Base-by-base conservation (phyloP, 495 filamentous ascomycete species). In the Penicillium ochrochloron region DNA sequence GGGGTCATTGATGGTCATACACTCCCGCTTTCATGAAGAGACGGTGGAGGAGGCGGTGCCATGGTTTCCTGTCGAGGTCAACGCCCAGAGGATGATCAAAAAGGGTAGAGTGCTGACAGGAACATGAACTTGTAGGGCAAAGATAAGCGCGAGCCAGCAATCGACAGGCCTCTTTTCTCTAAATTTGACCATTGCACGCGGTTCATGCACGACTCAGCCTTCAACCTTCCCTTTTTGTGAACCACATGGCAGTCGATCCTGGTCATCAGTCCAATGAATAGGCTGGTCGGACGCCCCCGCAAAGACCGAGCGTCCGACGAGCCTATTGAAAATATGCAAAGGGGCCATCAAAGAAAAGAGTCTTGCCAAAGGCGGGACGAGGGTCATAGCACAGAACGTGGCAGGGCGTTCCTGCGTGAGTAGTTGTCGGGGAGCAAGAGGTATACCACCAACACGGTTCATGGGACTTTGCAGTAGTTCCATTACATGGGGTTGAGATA, bases 341-440 rank as follows among this genome's bases (percentile, higher is more conserved):
- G 12, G n/a, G 14, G 14, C 15, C 17, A 54, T 54, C 27, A 54
- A 54, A 35, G 33, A 54, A 54, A 57, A 25, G 21, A 9, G 21
- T 15, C 11, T 14, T 37, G 31, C n/a, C 31, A 25, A 21, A 35
- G 33, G 23, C 33, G 31, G 31, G n/a, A 56, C 19, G 21, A 48
- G 19, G 44, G 48, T 42, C 39, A 54, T 34, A 33, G 42, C 46
- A 59, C 5, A 66, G 57, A 69, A 62, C 63, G 61, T 71, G 63
- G 68, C 39, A 37, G 41, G 63, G 48, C 41, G 74, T 74, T 72
- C 70, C 70, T 77, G 73, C 70, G 67, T 55, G 57, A 69, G 58
- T 59, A 60, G 48, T 65, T 61, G 23, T 65, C 63, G 23, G 46
- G 51, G 59, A 37, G 56, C 60, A 56, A 8, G 17, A 39, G 12